Evolutionary conservation across 495 filamentous ascomycete species (phyloP), one percentile per base, ranked within the genome.

Genomic region (Aspergillus leporis): DNA sequence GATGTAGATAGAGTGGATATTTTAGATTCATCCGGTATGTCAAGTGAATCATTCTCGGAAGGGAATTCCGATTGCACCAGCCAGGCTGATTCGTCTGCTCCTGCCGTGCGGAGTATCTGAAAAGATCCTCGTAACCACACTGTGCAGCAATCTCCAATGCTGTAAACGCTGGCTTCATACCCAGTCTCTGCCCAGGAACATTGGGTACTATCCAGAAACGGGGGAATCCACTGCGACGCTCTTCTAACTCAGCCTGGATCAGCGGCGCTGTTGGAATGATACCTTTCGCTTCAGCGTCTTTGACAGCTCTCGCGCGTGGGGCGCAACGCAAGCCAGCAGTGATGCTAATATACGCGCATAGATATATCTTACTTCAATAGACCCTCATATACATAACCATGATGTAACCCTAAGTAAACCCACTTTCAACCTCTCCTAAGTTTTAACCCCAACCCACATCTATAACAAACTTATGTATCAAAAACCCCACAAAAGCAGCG

Each of bases 121-220:
- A 63, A 13, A 18, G 34, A 5, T 10, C 58, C 48, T 18, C 14
- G 16, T 48, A 21, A 13, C 54, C 47, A 34, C 34, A 13, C 18
- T 21, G 5, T 43, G 63, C 63, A 49, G 59, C 63, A 18, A 56
- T 45, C 30, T 65, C 63, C 18, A 65, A 31, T 2, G 56, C 50
- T 22, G 60, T 62, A 12, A 54, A 32, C 13, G 51, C 59, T 30
- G 25, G 41, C 9, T 23, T 38, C 51, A 59, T 46, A 21, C 59
- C 38, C 14, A 60, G 5, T 16, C 60, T 16, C 25, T 51, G 55
- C 1, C 55, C 60, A 4, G 51, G 63, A 6, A 63, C 25, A 55
- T 63, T 55, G 19, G 60, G 60, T 31, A 63, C 63, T 9, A 60
- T 63, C 63, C 63, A 66, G 32, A 66, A 66, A 13, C 47, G 51